Evolutionary conservation across 805 yeast genomes (phyloP).

Genomic region (Kodamaea laetipori): DNA sequence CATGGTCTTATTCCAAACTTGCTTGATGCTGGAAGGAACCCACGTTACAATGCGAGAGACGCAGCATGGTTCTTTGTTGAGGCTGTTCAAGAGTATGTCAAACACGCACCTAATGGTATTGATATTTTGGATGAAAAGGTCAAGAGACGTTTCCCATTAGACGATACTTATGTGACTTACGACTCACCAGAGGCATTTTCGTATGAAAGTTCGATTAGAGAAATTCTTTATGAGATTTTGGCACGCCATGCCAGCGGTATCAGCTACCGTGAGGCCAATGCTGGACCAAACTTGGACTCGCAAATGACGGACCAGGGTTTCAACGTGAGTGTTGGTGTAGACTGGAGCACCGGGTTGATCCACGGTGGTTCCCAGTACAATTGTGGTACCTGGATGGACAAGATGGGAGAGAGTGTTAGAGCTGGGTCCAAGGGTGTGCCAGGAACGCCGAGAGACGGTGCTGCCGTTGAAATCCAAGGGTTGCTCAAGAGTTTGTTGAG

Average conservation of each 20-base stretch:
- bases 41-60: constrained; percentile 94
- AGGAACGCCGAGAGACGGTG: constrained; percentile 98
- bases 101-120: constrained; percentile 67
- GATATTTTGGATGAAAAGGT: constrained; percentile 69
- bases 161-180: constrained; percentile 71
- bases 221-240: constrained; percentile 78
- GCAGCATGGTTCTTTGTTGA: constrained; percentile 95
- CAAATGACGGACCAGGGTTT: constrained; percentile 95
- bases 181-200: constrained; percentile 78
- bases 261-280: constrained; percentile 89
- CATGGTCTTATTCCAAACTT: constrained; percentile 95
- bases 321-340: constrained; percentile 76
- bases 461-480: constrained; percentile 91
- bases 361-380: constrained; percentile 91
- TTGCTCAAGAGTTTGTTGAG: constrained; percentile 80
- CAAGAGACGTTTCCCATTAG: constrained; percentile 82
- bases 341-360: constrained; percentile 85
- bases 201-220: constrained; percentile 68
- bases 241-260: constrained; percentile 89
- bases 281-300: constrained; percentile 83
- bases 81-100: constrained; percentile 80
- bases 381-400: constrained; percentile 99
- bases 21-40: constrained; percentile 89
- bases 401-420: constrained; percentile 90
- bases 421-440: constrained; percentile 92